Conservation (phyloP, 2,329 filamentous ascomycete genomes). For the Myriosclerotinia curreyana region DNA sequence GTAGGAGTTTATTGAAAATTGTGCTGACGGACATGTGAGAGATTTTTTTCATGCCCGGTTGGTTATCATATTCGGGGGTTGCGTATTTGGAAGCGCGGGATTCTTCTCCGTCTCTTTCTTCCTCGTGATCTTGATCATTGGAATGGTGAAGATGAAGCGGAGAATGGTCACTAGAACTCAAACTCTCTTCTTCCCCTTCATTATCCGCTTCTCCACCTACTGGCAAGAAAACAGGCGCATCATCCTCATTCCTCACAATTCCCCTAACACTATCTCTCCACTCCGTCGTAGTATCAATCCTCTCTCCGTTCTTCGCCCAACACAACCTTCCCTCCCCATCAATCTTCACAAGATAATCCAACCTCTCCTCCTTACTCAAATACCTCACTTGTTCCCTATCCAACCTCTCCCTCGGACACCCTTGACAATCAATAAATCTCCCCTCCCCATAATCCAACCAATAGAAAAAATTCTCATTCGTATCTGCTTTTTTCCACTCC, state of each 20-base stretch:
- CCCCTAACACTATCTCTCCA: slow-evolving; percentile 80
- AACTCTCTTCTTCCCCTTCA: slow-evolving; percentile 7
- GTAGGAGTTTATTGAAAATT: slow-evolving; percentile 73
- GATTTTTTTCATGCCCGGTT: slow-evolving; percentile 58
- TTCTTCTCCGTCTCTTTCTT: slow-evolving; percentile 48
- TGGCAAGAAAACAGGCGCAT: slow-evolving; percentile 51
- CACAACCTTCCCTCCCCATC: slow-evolving; percentile 72
- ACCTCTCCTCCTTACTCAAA: slow-evolving; percentile 74
- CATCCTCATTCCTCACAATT: slow-evolving; percentile 61
- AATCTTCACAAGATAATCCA: slow-evolving; percentile 75
- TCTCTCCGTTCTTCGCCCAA: slow-evolving; percentile 79
- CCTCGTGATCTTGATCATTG: slow-evolving; percentile 33
- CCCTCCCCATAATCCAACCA: slow-evolving; percentile 87
- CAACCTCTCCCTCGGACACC: slow-evolving; percentile 69
- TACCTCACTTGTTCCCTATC: slow-evolving; percentile 81
- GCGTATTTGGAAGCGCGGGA: slow-evolving; percentile 63
- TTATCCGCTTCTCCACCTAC: slow-evolving; percentile 32
- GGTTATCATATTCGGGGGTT: slow-evolving; percentile 59
- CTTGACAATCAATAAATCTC: slow-evolving; percentile 62
- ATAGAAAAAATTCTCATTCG: slow-evolving; percentile 87
- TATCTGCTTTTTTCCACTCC: slow-evolving; percentile 75
- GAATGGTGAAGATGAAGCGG: slow-evolving; percentile 7
- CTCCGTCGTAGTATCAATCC: slow-evolving; percentile 71
- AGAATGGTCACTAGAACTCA: not conserved
- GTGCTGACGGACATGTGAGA: slow-evolving; percentile 68